A percentile compares a stretch with the other conserved stretches of the same genome.
Conservation (phyloP, 768 basidiomycete species). For the Vararia minispora region DNA sequence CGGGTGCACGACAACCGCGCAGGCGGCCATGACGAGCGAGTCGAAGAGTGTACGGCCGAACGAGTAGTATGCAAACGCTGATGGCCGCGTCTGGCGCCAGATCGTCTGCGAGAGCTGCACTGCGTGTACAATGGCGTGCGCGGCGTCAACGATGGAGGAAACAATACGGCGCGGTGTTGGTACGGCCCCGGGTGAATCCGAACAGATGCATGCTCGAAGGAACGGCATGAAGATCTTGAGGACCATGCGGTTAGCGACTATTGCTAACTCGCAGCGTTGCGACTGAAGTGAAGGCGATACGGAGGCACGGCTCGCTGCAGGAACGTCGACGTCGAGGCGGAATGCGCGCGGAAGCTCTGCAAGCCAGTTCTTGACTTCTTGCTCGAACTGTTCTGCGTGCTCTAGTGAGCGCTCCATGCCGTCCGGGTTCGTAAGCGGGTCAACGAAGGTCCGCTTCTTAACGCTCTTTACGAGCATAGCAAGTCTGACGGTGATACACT, state of each 20-base stretch:
- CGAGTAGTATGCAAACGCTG: conserved; percentile 45
- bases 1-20: conserved; percentile 47
- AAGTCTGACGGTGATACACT: conserved; percentile 28
- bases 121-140: conserved; percentile 51
- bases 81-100: conserved; percentile 31
- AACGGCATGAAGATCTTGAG: conserved; percentile 63
- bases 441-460: conserved; percentile 37
- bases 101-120: conserved; percentile 29
- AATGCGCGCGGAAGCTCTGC: conserved; percentile 38
- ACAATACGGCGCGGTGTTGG: conserved; percentile 39
- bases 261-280: conserved; percentile 49
- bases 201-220: conserved; percentile 25
- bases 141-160: conserved; percentile 50
- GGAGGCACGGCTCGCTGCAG: conserved; percentile 12
- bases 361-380: conserved; percentile 44
- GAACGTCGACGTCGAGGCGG: conserved; percentile 27
- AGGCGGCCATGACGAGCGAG: conserved; percentile 53
- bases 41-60: conserved; percentile 55
- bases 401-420: conserved; percentile 39
- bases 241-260: conserved; percentile 49
- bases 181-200: conserved; percentile 16
- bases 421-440: conserved; percentile 22
- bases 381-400: conserved; percentile 46
- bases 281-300: conserved; percentile 29
- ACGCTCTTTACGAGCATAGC: conserved; percentile 53